phyloP scores from a whole-genome alignment of 345 rosid genomes.

The Pistacia integerrima region DNA sequence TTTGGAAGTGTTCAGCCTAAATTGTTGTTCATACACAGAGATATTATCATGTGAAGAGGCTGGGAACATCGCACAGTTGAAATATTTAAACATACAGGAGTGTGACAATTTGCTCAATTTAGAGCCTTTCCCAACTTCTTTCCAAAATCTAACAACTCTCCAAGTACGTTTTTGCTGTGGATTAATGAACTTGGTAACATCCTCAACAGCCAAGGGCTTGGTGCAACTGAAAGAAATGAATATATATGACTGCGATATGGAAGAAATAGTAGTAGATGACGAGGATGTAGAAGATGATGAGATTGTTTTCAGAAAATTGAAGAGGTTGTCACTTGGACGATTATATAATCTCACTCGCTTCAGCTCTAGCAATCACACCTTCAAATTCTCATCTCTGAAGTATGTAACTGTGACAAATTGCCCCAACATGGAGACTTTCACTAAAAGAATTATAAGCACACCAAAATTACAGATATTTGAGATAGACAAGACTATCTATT shows the following conservation, averaged over 20 bases:
- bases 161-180: neutral
- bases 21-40: neutral
- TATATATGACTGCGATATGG: neutral
- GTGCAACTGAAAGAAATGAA: neutral
- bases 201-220: slow-evolving; percentile 8
- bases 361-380: neutral
- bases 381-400: neutral
- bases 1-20: neutral
- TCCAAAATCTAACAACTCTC: neutral
- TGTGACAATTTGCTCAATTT: neutral
- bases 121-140: neutral
- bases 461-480: neutral
- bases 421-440: neutral
- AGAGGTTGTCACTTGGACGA: neutral
- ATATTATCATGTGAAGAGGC: neutral
- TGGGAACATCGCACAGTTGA: neutral
- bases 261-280: neutral
- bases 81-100: neutral
- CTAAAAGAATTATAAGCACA: neutral
- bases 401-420: rapidly evolving
- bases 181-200: slow-evolving; percentile 9
- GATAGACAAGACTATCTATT: too few species aligned
- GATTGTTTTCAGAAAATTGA: slow-evolving; percentile 11
- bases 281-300: neutral
- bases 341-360: slow-evolving; percentile 3